These are phyloP conservation scores for Fusarium irregulare DNA, from an alignment of 2,329 filamentous ascomycete species.

Conservation along the genomic window DNA sequence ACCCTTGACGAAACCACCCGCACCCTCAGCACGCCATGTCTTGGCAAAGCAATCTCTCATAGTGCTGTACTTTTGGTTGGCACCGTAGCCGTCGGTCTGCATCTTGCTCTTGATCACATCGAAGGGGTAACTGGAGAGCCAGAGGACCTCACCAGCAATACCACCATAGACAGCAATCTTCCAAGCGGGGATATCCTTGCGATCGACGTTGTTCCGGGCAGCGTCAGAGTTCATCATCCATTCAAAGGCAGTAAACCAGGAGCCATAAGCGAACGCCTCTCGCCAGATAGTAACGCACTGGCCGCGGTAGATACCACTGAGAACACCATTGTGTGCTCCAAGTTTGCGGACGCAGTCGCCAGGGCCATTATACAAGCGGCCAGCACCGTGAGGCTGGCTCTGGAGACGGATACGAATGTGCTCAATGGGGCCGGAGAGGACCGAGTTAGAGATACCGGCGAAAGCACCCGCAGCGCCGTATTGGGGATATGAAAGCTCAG, in stretches of 20 bases:
- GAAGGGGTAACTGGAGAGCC: constrained; percentile 93
- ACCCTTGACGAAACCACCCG: constrained; percentile 93
- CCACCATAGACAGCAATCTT: constrained; percentile 95
- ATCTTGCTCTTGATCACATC: constrained; percentile 99
- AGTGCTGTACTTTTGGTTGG: constrained; percentile 74
- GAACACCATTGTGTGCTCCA: constrained; percentile 69
- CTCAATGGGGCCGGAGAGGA: constrained; percentile 92
- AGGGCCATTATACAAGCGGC: constrained; percentile 82
- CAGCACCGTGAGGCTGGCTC: constrained; percentile 90
- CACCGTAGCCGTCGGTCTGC: constrained; percentile 94
- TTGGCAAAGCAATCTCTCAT: constrained; percentile 93
- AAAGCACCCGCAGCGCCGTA: constrained; percentile 94
- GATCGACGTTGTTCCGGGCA: constrained; percentile 77
- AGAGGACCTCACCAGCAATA: constrained; percentile 91
- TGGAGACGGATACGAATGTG: constrained; percentile 96
- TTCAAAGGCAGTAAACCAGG: constrained; percentile 96
- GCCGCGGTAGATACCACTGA: constrained; percentile 85
- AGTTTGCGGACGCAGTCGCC: constrained; percentile 92
- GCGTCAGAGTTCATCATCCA: constrained; percentile 95
- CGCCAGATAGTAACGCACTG: constrained; percentile 85
- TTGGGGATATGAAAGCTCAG: constrained; percentile 78
- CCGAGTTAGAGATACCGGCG: constrained; percentile 89
- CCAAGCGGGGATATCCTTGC: constrained; percentile 81
- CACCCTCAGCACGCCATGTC: constrained; percentile 81
- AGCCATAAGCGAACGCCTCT: constrained; percentile 93